A percentile compares a stretch with the other conserved stretches of the same genome.
These are phyloP conservation scores for Yamadazyma ubonensis DNA, from an alignment of 805 yeast species.

Conservation along the genomic window DNA sequence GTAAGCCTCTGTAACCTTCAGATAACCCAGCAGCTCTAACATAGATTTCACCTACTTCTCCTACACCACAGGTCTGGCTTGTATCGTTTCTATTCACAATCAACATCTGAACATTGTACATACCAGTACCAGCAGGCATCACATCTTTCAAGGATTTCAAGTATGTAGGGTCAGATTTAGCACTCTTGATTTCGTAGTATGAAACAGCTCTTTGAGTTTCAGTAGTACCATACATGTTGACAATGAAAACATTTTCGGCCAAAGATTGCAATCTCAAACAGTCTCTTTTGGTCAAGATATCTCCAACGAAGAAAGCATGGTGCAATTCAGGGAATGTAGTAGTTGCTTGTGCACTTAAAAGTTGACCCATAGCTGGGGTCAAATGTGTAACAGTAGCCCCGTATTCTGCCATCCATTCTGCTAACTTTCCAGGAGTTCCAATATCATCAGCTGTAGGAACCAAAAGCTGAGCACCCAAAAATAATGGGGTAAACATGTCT, in stretches of 20 bases:
- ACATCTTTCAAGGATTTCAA: slow-evolving; percentile 85
- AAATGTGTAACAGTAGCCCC: slow-evolving; percentile 95
- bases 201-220: slow-evolving; percentile 99
- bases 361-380: slow-evolving; percentile 99
- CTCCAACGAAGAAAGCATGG: slow-evolving; percentile 98
- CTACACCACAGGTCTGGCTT: slow-evolving; percentile 93
- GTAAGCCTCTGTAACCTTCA: slow-evolving; percentile 91
- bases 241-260: slow-evolving; percentile 85
- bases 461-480: slow-evolving; percentile 87
- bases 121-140: slow-evolving; percentile 98
- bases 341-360: slow-evolving; percentile 91
- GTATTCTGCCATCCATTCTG: slow-evolving; percentile 93
- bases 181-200: slow-evolving; percentile 81
- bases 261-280: slow-evolving; percentile 88
- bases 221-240: slow-evolving; percentile 99
- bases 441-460: slow-evolving; percentile 97
- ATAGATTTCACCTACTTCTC: slow-evolving; percentile 98
- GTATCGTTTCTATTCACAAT: slow-evolving; percentile 91
- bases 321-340: slow-evolving; percentile 81
- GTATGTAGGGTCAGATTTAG: slow-evolving; percentile 65
- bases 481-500: slow-evolving; percentile 97
- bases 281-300: slow-evolving; percentile 94
- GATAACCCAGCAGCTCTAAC: slow-evolving; percentile 98
- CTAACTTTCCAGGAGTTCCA: slow-evolving; percentile 96
- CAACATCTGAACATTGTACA: slow-evolving; percentile 89